These are phyloP conservation scores for Populus pruinosa DNA, from an alignment of 345 rosid genomes.

Conservation along the genomic window DNA sequence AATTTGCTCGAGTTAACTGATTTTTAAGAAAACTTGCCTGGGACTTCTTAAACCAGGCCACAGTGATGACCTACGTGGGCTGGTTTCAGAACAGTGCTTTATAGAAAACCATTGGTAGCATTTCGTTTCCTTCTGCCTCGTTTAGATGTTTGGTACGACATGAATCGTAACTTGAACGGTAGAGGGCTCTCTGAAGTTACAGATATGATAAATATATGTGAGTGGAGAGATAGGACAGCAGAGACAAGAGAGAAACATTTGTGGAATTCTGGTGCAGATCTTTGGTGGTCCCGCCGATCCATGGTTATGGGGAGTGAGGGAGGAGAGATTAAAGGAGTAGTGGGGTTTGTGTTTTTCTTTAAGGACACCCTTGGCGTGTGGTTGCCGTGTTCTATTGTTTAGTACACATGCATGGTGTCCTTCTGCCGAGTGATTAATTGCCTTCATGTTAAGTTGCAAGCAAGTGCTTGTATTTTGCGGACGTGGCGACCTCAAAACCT, in stretches of 20 bases:
- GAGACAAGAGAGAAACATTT: background rate
- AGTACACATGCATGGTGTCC: background rate
- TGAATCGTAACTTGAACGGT: slow-evolving; percentile 6
- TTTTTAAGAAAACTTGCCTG: no score
- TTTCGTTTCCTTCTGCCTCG: background rate
- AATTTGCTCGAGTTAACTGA: no score
- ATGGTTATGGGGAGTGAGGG: background rate
- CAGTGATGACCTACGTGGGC: no score
- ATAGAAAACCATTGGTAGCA: background rate
- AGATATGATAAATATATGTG: background rate
- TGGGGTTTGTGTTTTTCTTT: slow-evolving; percentile 2
- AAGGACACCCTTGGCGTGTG: slow-evolving; percentile 23
- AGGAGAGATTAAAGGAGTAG: background rate
- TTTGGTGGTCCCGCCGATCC: slow-evolving; percentile 26
- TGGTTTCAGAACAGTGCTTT: background rate
- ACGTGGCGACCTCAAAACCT: background rate
- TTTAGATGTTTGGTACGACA: background rate
- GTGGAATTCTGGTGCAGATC: slow-evolving; percentile 21
- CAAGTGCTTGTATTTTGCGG: background rate
- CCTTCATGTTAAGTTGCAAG: background rate
- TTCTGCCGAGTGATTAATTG: background rate
- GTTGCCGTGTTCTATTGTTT: slow-evolving; percentile 11
- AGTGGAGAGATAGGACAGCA: background rate
- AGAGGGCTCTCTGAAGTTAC: background rate
- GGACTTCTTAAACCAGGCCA: no score